A percentile compares a stretch with the other conserved stretches of the same genome.
phyloP scores from a whole-genome alignment of 495 filamentous ascomycete genomes.

The Monascus purpureus region DNA sequence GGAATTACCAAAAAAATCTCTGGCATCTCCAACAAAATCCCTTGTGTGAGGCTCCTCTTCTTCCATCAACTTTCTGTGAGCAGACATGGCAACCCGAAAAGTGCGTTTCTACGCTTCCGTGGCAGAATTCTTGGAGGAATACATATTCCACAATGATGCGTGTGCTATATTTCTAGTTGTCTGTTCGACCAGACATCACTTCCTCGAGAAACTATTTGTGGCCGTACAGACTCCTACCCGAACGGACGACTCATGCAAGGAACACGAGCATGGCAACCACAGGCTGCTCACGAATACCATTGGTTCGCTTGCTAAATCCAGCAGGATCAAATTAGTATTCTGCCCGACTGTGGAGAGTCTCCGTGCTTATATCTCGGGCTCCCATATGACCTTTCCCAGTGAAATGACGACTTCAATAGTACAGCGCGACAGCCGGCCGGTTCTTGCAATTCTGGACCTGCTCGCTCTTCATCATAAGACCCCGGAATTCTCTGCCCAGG shows the following conservation, averaged over 20 bases:
- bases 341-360: slow-evolving; percentile 61
- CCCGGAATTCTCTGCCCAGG: slow-evolving; percentile 73
- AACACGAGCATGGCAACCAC: slow-evolving; percentile 6
- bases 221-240: slow-evolving; percentile 6
- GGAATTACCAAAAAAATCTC: too few species aligned
- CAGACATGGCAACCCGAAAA: slow-evolving; percentile 9
- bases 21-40: too few species aligned
- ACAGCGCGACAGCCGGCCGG: slow-evolving; percentile 7
- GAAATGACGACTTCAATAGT: background rate
- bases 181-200: slow-evolving; percentile 50
- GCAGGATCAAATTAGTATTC: slow-evolving; percentile 53
- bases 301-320: slow-evolving; percentile 51
- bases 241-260: background rate
- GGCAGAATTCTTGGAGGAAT: slow-evolving; percentile 43
- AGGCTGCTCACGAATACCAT: slow-evolving; percentile 49
- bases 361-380: slow-evolving; percentile 53
- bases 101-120: slow-evolving; percentile 15
- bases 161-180: slow-evolving; percentile 50
- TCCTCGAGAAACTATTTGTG: slow-evolving; percentile 38
- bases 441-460: slow-evolving; percentile 52
- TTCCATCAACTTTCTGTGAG: too few species aligned
- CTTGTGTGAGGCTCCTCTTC: too few species aligned
- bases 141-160: slow-evolving; percentile 42
- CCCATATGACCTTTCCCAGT: slow-evolving; percentile 13
- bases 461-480: slow-evolving; percentile 56